Base-by-base conservation (phyloP, 169 alveolate species). In the Ichthyophthirius multifiliis region DNA sequence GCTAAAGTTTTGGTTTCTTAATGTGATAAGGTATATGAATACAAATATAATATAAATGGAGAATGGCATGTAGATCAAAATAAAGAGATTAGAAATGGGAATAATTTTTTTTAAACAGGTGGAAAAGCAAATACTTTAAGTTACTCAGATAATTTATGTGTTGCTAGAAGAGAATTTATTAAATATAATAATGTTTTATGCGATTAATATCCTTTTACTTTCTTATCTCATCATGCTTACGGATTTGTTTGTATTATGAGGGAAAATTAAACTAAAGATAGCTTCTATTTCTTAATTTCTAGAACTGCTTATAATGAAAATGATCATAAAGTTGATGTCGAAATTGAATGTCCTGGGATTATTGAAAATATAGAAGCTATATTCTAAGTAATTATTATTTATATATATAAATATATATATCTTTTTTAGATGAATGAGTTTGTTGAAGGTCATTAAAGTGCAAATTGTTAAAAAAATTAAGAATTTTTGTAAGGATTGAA, bases 31-130 rank as follows among this genome's bases (percentile, higher is more conserved):
- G n/a, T 16, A 15, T 83, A 87, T 64, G 88, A 90, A 43, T 95
- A 83, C 74, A 96, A 95, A 75, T 95, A 83, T 79, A 87, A 93
- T 48, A 88, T 97, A 10, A 94, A 97, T 85, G 95, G 93, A n/a
- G 76, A 88, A 48, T 95, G 98, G 98, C 78, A 77, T 16, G 73
- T 73, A 81, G 90, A 89, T 45, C 76, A 76, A 27, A 79, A 43
- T 44, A 13, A 78, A 39, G 16, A n/a, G 16, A 41, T 16, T 5
- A 78, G 43, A 35, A 35, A 78, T 35, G 65, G 18, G 39, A 78
- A 78, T 20, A 78, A 64, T 23, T 32, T 43, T 23, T 63, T 78
- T 31, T 43, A 55, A 0, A 31, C 65, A n/a, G 55, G 55, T 63
- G 67, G 39, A 13, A 44, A 78, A 43, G 74, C 71, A 15, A 27